phyloP scores from a whole-genome alignment of 805 yeast genomes.

The Metschnikowia gelsemii region DNA sequence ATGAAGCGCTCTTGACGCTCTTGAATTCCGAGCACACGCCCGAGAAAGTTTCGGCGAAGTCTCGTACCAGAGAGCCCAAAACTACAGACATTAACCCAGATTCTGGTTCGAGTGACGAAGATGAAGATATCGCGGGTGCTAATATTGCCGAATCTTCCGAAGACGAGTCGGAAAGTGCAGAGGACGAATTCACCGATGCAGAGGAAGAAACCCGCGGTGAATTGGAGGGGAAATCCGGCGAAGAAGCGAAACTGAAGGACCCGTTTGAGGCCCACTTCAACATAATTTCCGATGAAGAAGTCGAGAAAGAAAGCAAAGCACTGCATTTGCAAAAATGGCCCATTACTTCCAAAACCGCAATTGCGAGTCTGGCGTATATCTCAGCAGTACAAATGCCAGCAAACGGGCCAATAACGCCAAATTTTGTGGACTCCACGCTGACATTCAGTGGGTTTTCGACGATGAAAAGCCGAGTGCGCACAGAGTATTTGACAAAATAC shows the following conservation, averaged over 20 bases:
- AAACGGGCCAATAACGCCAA: slow-evolving; percentile 21
- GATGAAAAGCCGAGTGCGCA: slow-evolving; percentile 30
- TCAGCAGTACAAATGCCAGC: slow-evolving; percentile 37
- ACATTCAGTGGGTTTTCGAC: slow-evolving; percentile 15
- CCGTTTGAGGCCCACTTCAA: slow-evolving; percentile 80
- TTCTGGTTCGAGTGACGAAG: slow-evolving; percentile 11
- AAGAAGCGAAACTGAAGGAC: no score
- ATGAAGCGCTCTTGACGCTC: slow-evolving; percentile 65
- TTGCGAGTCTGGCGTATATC: slow-evolving; percentile 26
- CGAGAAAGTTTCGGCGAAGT: no score
- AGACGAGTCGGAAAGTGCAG: slow-evolving; percentile 22
- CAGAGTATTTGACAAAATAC: slow-evolving; percentile 21
- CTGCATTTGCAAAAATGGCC: slow-evolving; percentile 31
- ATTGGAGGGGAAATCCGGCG: no score
- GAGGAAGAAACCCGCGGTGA: slow-evolving; percentile 10
- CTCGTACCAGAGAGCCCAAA: no score
- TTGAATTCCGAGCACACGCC: slow-evolving; percentile 36
- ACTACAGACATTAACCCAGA: slow-evolving; percentile 19
- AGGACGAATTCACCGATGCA: slow-evolving; percentile 16
- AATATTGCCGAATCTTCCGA: slow-evolving; percentile 24
- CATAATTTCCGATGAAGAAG: slow-evolving; percentile 40
- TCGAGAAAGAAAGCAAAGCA: slow-evolving; percentile 28
- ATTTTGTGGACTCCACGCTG: slow-evolving; percentile 13
- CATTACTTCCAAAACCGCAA: slow-evolving; percentile 18
- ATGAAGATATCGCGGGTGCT: slow-evolving; percentile 29